Evolutionary conservation across 2,329 filamentous ascomycete species (phyloP).

Genomic region (Fusarium sp.): DNA sequence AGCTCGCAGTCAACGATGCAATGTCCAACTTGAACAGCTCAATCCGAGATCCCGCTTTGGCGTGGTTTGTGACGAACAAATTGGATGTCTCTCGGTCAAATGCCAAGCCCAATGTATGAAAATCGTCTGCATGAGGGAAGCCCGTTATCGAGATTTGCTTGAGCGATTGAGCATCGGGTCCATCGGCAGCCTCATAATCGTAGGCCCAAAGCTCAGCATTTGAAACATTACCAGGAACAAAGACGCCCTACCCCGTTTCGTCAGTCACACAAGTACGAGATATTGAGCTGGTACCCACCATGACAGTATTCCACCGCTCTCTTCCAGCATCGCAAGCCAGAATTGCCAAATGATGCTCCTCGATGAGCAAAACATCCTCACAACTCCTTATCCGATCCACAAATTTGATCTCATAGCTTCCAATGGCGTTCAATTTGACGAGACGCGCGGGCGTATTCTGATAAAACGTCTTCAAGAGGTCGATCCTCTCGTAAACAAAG

Average conservation of each 20-base stretch:
- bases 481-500: slow-evolving; percentile 34
- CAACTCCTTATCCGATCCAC: slow-evolving; percentile 57
- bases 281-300: slow-evolving; percentile 48
- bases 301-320: slow-evolving; percentile 60
- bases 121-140: slow-evolving; percentile 50
- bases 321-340: slow-evolving; percentile 58
- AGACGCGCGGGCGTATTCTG: slow-evolving; percentile 53
- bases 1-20: slow-evolving; percentile 51
- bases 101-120: slow-evolving; percentile 59
- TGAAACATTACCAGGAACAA: slow-evolving; percentile 27
- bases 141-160: slow-evolving; percentile 39
- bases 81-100: slow-evolving; percentile 54
- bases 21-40: slow-evolving; percentile 59
- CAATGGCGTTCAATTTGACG: slow-evolving; percentile 48
- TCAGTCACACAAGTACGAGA: neutral
- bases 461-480: slow-evolving; percentile 43
- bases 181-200: slow-evolving; percentile 51
- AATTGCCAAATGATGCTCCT: slow-evolving; percentile 55
- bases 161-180: slow-evolving; percentile 38
- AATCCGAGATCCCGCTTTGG: slow-evolving; percentile 53
- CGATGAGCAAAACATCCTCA: slow-evolving; percentile 57
- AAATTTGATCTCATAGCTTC: slow-evolving; percentile 53
- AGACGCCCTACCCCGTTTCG: slow-evolving; percentile 43
- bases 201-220: slow-evolving; percentile 56
- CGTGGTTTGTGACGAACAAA: slow-evolving; percentile 58